Evolutionary conservation across 1,284 basidiomycete genomes (phyloP), one percentile per base, ranked within the genome.

Genomic region (Rhizoctonia solani): DNA sequence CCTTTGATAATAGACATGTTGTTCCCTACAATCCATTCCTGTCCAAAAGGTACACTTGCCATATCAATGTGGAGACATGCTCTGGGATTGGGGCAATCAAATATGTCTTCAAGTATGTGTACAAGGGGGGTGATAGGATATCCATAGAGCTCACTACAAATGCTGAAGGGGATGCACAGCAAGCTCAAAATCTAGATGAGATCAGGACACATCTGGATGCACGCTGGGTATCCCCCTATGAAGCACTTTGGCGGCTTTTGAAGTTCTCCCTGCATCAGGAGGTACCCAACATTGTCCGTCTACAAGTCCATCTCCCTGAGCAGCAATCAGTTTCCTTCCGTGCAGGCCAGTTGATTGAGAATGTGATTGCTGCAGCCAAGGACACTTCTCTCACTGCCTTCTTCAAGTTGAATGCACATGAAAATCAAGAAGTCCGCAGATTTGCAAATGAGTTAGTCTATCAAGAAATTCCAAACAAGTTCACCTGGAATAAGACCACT

Each of bases 41-140:
- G n/a, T n/a, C n/a, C 0, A 69, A 68, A 2, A 68, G 71, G 1
- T 69, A 73, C 50, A 46, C 78, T 23, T 82, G 82, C 66, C 83
- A 85, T 69, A 81, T 84, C 69, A 84, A 85, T 68, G 71, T 81
- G 0, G 79, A 82, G 63, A 76, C 77, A 53, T 74, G 72, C 0
- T 68, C 74, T 3, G 74, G 73, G 0, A 67, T 81, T 19, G 68
- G 63, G 0, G 73, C 77, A 0, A 61, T 80, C 69, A 81, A 83
- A 69, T 83, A 83, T 68, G 67, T 78, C 4, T 76, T 77, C 73
- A 83, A 83, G 68, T 83, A 83, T 69, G 75, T 82, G 41, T 75
- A 80, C 68, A 84, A 84, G 69, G 82, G 83, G 0, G 6, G 6
- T 44, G 41, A 16, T 21, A 4, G 16, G 4, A 16, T 16, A 44